Percentiles rank a stretch among this genome's conserved stretches.
These are phyloP conservation scores for Syzygium jambos DNA, from an alignment of 345 rosid genomes.

Conservation along the genomic window DNA sequence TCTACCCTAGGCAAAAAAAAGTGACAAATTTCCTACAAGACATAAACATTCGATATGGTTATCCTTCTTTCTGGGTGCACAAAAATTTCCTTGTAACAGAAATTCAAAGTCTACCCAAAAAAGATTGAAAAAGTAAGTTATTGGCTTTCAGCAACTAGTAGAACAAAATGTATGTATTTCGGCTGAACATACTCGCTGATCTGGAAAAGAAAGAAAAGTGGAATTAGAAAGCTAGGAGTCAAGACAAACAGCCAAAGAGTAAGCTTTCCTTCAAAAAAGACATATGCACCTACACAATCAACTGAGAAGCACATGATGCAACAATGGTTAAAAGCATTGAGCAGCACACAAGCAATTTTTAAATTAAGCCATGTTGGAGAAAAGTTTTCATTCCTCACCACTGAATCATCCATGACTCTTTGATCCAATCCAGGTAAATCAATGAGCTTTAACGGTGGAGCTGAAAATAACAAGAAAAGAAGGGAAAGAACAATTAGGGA, in stretches of 20 bases:
- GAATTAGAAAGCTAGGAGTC: background rate
- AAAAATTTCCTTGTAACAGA: background rate
- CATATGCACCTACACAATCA: background rate
- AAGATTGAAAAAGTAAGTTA: background rate
- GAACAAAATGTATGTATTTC: background rate
- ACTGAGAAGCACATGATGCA: background rate
- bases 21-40: background rate
- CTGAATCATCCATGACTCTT: slow-evolving; percentile 77
- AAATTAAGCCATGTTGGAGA: background rate
- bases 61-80: background rate
- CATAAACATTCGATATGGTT: background rate
- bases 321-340: background rate
- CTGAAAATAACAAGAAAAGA: slow-evolving; percentile 23
- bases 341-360: background rate
- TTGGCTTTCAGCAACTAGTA: background rate
- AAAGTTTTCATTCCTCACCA: slow-evolving; percentile 35
- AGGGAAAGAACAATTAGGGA: background rate
- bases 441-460: slow-evolving; percentile 81
- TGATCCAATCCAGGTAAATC: slow-evolving; percentile 98
- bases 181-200: slow-evolving; percentile 71
- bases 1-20: background rate
- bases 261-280: background rate
- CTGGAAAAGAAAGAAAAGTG: slow-evolving; percentile 14
- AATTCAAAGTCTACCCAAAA: background rate
- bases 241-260: background rate